Evolutionary conservation across 2,329 filamentous ascomycete genomes (phyloP).

Genomic region (Apiospora saccharicola): DNA sequence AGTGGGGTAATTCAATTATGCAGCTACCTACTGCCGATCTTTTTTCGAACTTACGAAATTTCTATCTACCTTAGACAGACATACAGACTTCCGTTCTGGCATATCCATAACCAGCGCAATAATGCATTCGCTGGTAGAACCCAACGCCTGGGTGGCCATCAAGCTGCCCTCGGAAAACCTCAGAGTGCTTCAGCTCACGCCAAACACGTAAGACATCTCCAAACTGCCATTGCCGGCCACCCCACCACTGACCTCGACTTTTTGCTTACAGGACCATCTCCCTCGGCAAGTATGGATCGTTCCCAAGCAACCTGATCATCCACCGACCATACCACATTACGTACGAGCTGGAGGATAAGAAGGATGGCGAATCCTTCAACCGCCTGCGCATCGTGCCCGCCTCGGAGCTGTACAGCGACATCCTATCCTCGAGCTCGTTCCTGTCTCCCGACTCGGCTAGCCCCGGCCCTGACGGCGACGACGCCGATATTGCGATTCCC

Average conservation of each 20-base stretch:
- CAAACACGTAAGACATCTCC: constrained; percentile 62
- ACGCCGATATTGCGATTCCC: constrained; percentile 55
- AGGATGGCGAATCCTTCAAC: constrained; percentile 68
- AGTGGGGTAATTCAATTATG: background rate
- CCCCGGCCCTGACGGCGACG: constrained; percentile 48
- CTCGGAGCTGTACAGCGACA: constrained; percentile 83
- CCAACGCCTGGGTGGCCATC: constrained; percentile 67
- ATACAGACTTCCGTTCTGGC: background rate
- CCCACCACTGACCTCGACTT: constrained; percentile 25
- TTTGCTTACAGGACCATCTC: constrained; percentile 73
- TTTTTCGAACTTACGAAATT: constrained; percentile 19
- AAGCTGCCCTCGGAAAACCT: constrained; percentile 66
- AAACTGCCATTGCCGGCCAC: constrained; percentile 26
- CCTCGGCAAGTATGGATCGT: constrained; percentile 90
- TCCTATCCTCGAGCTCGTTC: constrained; percentile 59
- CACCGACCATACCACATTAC: constrained; percentile 92
- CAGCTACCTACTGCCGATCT: constrained; percentile 15
- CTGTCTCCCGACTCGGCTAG: constrained; percentile 43
- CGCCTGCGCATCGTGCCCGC: constrained; percentile 80
- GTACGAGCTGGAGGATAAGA: constrained; percentile 83
- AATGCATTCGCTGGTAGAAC: constrained; percentile 58
- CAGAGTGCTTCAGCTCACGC: constrained; percentile 63
- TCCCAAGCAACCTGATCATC: constrained; percentile 87
- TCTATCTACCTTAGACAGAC: background rate
- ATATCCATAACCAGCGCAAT: constrained; percentile 24